phyloP scores from a whole-genome alignment of 345 rosid species.

The Eucalyptus tenuipes region DNA sequence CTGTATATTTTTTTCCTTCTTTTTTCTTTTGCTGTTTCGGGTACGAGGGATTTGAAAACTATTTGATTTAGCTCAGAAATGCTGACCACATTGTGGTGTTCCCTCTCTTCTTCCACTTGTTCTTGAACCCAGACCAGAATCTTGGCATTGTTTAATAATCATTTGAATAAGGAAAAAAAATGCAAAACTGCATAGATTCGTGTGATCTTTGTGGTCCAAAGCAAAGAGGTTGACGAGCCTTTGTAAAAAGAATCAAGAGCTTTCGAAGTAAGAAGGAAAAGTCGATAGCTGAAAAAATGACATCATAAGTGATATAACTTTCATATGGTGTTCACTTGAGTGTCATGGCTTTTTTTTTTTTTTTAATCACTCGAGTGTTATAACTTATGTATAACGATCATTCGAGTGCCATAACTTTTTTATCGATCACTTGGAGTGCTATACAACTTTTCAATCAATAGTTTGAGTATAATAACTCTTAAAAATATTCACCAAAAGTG shows the following conservation, averaged over 20 bases:
- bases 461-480: too few species aligned
- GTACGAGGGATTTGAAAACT: not conserved
- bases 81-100: not conserved
- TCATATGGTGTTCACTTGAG: accelerated
- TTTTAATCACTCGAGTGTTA: too few species aligned
- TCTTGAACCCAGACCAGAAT: too few species aligned
- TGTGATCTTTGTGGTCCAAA: not conserved
- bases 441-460: too few species aligned
- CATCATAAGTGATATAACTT: accelerated
- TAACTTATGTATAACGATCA: too few species aligned
- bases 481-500: too few species aligned
- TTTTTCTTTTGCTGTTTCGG: not conserved
- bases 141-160: not conserved
- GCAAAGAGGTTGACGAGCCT: not conserved
- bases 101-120: too few species aligned
- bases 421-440: accelerated
- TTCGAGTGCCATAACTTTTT: too few species aligned
- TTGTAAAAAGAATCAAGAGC: not conserved
- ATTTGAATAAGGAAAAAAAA: not conserved
- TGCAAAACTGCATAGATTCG: not conserved
- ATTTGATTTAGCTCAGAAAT: not conserved
- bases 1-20: not conserved
- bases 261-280: not conserved
- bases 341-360: accelerated
- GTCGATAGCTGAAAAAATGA: not conserved